phyloP scores from a whole-genome alignment of 768 basidiomycete genomes.

The Suillus brevipes region DNA sequence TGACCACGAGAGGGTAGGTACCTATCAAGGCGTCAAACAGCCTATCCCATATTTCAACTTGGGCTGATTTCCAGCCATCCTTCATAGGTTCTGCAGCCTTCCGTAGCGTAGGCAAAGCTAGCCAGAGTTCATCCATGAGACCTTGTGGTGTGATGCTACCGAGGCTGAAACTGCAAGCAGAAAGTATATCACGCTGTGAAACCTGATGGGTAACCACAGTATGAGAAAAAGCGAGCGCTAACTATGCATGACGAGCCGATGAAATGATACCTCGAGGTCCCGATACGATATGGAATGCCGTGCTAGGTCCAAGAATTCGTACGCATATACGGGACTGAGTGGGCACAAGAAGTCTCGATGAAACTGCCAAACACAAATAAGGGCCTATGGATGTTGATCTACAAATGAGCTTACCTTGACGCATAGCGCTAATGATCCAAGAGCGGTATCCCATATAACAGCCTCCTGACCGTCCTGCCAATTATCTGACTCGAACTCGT shows the following conservation, averaged over 20 bases:
- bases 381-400: background rate
- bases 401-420: conserved; percentile 48
- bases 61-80: conserved; percentile 48
- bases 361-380: conserved; percentile 38
- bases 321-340: conserved; percentile 49
- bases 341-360: conserved; percentile 65
- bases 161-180: conserved; percentile 46
- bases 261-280: conserved; percentile 51
- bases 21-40: conserved; percentile 48
- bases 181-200: conserved; percentile 57
- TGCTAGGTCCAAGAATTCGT: conserved; percentile 52
- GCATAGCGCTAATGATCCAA: conserved; percentile 59
- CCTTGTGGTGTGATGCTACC: conserved; percentile 53
- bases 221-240: background rate
- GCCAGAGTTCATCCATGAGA: conserved; percentile 60
- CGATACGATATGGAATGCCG: conserved; percentile 46
- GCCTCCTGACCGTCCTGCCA: conserved; percentile 21
- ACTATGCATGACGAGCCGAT: background rate
- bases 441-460: conserved; percentile 56
- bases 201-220: conserved; percentile 32
- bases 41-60: conserved; percentile 48
- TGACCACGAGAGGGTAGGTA: conserved; percentile 7
- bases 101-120: conserved; percentile 52
- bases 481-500: background rate
- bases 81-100: conserved; percentile 33